phyloP scores from a whole-genome alignment of 306 rosid genomes.

The Vachellia collinsii region DNA sequence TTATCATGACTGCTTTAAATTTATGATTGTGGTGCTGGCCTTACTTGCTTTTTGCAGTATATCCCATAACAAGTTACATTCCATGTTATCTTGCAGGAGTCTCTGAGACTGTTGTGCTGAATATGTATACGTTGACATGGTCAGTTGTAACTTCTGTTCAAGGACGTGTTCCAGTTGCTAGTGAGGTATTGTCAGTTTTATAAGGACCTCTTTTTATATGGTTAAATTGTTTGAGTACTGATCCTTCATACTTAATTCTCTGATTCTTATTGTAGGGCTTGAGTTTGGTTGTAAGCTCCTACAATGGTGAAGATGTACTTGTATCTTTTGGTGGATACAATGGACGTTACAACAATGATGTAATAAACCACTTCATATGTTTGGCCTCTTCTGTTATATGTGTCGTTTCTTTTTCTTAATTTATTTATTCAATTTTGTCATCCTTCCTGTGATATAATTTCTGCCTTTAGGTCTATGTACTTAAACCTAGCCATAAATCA shows the following conservation, averaged over 20 bases:
- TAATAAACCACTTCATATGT: conserved; percentile 38
- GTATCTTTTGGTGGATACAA: conserved; percentile 91
- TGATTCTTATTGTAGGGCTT: conserved; percentile 64
- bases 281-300: conserved; percentile 73
- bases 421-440: not conserved
- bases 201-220: conserved; percentile 12
- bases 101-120: conserved; percentile 81
- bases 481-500: conserved; percentile 91
- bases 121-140: conserved; percentile 90
- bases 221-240: not conserved
- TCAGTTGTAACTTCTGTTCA: conserved; percentile 85
- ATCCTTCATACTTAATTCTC: conserved; percentile 11
- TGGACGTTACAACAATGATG: conserved; percentile 88
- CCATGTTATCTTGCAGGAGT: conserved; percentile 61
- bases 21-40: conserved; percentile 16
- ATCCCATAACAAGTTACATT: conserved; percentile 24
- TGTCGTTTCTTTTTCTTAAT: not conserved
- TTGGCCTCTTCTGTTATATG: conserved; percentile 19
- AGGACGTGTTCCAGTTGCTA: conserved; percentile 91
- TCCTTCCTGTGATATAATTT: conserved; percentile 37
- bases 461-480: conserved; percentile 67
- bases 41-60: not conserved
- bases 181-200: conserved; percentile 64
- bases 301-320: conserved; percentile 72
- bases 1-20: conserved; percentile 17